These are phyloP conservation scores for Alliaria petiolata DNA, from an alignment of 345 rosid species.

Conservation along the genomic window DNA sequence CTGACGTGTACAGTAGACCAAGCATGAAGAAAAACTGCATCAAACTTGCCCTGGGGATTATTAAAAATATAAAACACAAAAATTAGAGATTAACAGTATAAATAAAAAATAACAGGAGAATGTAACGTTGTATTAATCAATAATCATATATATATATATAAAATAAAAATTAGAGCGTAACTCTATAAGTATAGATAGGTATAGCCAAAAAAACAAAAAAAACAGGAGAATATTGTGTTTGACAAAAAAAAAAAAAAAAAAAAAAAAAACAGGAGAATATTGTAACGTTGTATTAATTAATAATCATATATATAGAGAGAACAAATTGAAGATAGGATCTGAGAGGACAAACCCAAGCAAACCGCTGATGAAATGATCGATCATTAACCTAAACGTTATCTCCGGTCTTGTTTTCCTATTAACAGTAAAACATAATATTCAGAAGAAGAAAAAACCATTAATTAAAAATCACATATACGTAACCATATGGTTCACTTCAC, in stretches of 20 bases:
- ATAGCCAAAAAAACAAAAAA: neutral
- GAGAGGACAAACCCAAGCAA: constrained; percentile 36
- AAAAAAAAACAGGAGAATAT: neutral
- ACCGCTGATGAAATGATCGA: constrained; percentile 46
- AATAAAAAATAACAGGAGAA: neutral
- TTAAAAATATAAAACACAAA: neutral
- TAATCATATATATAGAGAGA: neutral
- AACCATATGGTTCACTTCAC: too few relatives aligned
- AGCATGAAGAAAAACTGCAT: constrained; percentile 47
- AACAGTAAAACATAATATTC: neutral
- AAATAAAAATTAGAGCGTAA: too few relatives aligned
- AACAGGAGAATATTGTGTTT: too few relatives aligned
- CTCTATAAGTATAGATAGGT: neutral
- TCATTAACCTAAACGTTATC: constrained; percentile 33
- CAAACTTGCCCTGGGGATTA: constrained; percentile 40
- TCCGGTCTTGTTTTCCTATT: constrained; percentile 40
- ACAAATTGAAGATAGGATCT: neutral
- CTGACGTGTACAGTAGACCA: constrained; percentile 56
- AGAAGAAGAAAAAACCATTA: neutral
- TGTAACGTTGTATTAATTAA: neutral
- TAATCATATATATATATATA: neutral
- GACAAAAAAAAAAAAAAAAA: too few relatives aligned
- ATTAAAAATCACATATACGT: neutral
- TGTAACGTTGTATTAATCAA: too few relatives aligned
- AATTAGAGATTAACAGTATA: neutral